Conservation (phyloP, 2,329 filamentous ascomycete genomes). For the Furcasterigmium furcatum region DNA sequence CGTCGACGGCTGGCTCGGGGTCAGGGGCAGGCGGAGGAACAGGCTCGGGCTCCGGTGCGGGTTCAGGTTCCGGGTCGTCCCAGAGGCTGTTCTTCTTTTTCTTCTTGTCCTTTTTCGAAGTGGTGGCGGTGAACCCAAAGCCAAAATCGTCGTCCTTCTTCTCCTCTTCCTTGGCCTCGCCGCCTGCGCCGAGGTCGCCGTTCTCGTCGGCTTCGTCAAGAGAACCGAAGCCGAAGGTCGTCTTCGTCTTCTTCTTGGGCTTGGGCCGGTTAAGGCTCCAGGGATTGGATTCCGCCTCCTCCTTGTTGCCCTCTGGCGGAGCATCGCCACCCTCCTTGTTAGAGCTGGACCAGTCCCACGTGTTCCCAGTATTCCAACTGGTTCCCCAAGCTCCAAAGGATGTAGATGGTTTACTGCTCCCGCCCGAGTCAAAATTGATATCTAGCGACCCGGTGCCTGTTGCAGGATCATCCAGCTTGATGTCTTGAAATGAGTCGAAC, state of each 20-base stretch:
- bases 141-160: slow-evolving; percentile 28
- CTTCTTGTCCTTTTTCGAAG: slow-evolving; percentile 38
- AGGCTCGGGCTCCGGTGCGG: slow-evolving; percentile 12
- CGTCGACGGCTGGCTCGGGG: slow-evolving; percentile 8
- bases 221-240: slow-evolving; percentile 44
- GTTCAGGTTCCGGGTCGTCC: slow-evolving; percentile 24
- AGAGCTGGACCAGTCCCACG: slow-evolving; percentile 38
- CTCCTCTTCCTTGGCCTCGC: slow-evolving; percentile 23
- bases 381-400: slow-evolving; percentile 57
- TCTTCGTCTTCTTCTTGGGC: slow-evolving; percentile 48
- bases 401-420: slow-evolving; percentile 32
- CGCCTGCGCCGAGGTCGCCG: slow-evolving; percentile 11
- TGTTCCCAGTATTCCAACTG: slow-evolving; percentile 52
- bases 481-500: slow-evolving; percentile 57
- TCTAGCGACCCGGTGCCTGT: slow-evolving; percentile 46
- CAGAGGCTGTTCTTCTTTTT: slow-evolving; percentile 35
- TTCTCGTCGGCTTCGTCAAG: slow-evolving; percentile 32
- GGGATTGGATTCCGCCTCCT: slow-evolving; percentile 40
- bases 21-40: slow-evolving; percentile 2
- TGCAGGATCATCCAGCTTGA: slow-evolving; percentile 59
- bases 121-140: slow-evolving; percentile 15
- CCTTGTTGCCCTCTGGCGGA: slow-evolving; percentile 33
- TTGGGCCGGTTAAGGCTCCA: slow-evolving; percentile 46
- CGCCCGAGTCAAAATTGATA: slow-evolving; percentile 47
- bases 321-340: slow-evolving; percentile 25